phyloP scores from a whole-genome alignment of 2,329 filamentous ascomycete genomes.

The Colletotrichum higginsianum region DNA sequence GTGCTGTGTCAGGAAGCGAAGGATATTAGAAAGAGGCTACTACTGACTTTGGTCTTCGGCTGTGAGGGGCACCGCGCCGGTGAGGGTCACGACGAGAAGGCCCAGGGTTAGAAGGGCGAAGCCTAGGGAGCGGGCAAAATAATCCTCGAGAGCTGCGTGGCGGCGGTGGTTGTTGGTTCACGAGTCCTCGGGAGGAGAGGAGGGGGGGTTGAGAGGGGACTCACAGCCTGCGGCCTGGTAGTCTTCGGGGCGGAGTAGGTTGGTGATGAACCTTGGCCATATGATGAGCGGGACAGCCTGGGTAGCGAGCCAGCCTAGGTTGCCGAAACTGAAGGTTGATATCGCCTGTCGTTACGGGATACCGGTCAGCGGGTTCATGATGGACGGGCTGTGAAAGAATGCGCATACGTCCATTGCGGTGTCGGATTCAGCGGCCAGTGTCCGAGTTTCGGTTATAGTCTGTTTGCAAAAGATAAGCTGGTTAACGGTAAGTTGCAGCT shows the following conservation, averaged over 20 bases:
- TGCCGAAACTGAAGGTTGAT: constrained; percentile 65
- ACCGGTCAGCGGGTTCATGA: neutral
- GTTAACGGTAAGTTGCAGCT: neutral
- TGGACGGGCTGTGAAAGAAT: neutral
- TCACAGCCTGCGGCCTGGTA: constrained; percentile 49
- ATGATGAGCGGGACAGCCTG: constrained; percentile 64
- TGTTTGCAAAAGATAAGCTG: neutral
- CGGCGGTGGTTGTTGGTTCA: constrained; percentile 12
- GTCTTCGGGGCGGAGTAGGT: constrained; percentile 56
- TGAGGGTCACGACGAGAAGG: constrained; percentile 75
- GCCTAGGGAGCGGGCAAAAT: constrained; percentile 81
- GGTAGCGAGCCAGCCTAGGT: constrained; percentile 65
- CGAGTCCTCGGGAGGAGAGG: neutral
- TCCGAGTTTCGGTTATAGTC: neutral
- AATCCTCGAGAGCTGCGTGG: constrained; percentile 74
- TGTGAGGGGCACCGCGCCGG: constrained; percentile 79
- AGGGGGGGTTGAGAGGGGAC: constrained; percentile 19
- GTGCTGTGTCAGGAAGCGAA: neutral
- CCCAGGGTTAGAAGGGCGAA: constrained; percentile 77
- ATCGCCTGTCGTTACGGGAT: constrained; percentile 57
- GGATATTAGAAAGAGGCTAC: neutral
- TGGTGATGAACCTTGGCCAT: constrained; percentile 63
- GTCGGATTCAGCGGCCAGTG: neutral
- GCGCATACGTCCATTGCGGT: constrained; percentile 49
- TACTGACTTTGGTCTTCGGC: constrained; percentile 55